Evolutionary conservation across 805 yeast genomes (phyloP).

Genomic region (Candida pini): DNA sequence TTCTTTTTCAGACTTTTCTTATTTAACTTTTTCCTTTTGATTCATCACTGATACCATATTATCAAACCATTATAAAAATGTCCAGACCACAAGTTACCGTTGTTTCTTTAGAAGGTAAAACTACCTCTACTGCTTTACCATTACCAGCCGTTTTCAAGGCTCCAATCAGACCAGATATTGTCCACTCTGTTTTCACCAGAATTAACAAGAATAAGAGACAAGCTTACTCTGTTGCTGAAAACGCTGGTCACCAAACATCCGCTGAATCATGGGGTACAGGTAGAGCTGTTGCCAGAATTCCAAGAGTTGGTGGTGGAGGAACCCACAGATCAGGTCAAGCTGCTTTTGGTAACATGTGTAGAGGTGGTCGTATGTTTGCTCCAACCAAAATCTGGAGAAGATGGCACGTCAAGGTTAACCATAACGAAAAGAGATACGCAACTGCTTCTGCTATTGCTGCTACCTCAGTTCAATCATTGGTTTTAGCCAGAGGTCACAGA

Average conservation of each 20-base stretch:
- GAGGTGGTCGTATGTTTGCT: slow-evolving; percentile 99
- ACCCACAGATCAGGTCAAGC: slow-evolving; percentile 99
- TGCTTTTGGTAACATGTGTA: slow-evolving; percentile 99
- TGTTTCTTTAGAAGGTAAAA: slow-evolving; percentile 76
- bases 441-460: slow-evolving; percentile 99
- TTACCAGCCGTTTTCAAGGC: slow-evolving; percentile 99
- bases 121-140: slow-evolving; percentile 77
- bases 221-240: slow-evolving; percentile 98
- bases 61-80: slow-evolving; percentile 17
- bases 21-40: slow-evolving; percentile 1
- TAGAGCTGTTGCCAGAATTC: slow-evolving; percentile 99
- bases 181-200: slow-evolving; percentile 97
- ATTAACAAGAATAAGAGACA: slow-evolving; percentile 99
- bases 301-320: slow-evolving; percentile 99
- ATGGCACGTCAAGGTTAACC: slow-evolving; percentile 99
- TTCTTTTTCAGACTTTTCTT: no score
- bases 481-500: slow-evolving; percentile 99
- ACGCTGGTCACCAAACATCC: slow-evolving; percentile 99
- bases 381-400: slow-evolving; percentile 99
- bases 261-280: slow-evolving; percentile 99
- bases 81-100: slow-evolving; percentile 97
- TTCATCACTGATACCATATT: slow-evolving; percentile 4
- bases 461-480: slow-evolving; percentile 95
- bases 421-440: slow-evolving; percentile 99
- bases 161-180: slow-evolving; percentile 99